These are phyloP conservation scores for Naganishia onofrii DNA, from an alignment of 768 basidiomycete species.

Conservation along the genomic window DNA sequence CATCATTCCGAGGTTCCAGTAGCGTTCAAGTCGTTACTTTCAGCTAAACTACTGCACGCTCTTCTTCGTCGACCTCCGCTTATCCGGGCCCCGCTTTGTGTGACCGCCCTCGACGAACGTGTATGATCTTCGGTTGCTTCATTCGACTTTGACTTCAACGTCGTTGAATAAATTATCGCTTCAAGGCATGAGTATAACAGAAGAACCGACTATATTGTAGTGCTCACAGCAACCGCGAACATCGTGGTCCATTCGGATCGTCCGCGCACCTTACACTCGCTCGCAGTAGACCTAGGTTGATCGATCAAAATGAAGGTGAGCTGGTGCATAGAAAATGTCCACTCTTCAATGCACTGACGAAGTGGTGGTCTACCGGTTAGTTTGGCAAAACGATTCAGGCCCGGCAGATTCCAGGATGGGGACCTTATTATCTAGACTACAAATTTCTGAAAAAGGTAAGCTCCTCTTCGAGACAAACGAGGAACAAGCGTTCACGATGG, in stretches of 20 bases:
- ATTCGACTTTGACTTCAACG: neutral
- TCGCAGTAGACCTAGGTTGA: neutral
- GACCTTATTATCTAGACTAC: constrained; percentile 91
- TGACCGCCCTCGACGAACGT: constrained; percentile 5
- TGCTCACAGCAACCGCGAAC: neutral
- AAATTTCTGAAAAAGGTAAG: constrained; percentile 75
- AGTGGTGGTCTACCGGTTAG: constrained; percentile 54
- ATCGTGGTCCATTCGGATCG: neutral
- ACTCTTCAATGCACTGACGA: neutral
- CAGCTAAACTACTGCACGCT: too few species aligned
- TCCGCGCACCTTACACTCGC: neutral
- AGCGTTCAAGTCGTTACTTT: too few species aligned
- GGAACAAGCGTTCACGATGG: neutral
- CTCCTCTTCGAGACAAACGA: neutral
- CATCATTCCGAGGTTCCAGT: too few species aligned
- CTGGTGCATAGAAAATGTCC: neutral
- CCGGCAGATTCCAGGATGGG: constrained; percentile 97
- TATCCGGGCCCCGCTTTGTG: neutral
- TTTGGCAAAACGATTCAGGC: constrained; percentile 97
- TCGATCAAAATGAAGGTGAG: constrained; percentile 22
- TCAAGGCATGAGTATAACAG: neutral
- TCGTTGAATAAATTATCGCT: neutral
- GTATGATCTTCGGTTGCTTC: constrained; percentile 6
- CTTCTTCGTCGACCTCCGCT: neutral
- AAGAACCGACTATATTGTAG: neutral